Base-by-base conservation (phyloP, 1,139 yeast genomes). In the Lodderomyces metapsilosis region DNA sequence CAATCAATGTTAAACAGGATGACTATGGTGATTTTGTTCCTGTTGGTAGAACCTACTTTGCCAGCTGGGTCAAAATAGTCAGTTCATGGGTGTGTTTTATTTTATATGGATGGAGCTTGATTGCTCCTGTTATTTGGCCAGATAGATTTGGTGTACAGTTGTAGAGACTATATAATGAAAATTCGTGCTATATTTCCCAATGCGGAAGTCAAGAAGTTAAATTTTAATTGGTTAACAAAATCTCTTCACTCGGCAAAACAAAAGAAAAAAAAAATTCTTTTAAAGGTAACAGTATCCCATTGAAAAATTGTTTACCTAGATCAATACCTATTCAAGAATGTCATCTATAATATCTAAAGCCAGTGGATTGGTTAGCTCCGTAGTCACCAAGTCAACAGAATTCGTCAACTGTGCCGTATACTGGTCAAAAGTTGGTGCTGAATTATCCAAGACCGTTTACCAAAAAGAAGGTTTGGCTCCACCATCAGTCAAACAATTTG, bases 41-140 rank as follows among this genome's bases (percentile, higher is more conserved):
- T 0, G 98, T 94, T 5, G 99, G 99, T 1, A 74, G 98, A 59
- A 92, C 98, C 0, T 91, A 91, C 62, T 92, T 92, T 59, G 85
- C 94, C 46, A 82, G 96, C 11, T 89, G 97, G 96, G 89, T 91
- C 42, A 92, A 92, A 65, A 88, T 92, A 45, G 72, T 86, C 20
- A 83, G 95, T 57, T 86, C 97, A 2, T 89, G 98, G 96, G 80
- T 87, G 24, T 94, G 98, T 59, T 92, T 82, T 58, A 66, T 73
- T 7, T 73, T 94, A 39, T 94, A 91, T 56, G 82, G 84, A 1
- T 92, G 98, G 98, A 87, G 95, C 12, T 67, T 92, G 47, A 61
- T 88, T 9, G 98, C 98, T 0, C 98, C 98, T 0, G 85, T 87
- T 5, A 51, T 88, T 15, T 77, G 89, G 73, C 98, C 98, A 2